Evolutionary conservation across 1,284 basidiomycete species (phyloP), one percentile per base, ranked within the genome.

Genomic region (Rhodofomes roseus): DNA sequence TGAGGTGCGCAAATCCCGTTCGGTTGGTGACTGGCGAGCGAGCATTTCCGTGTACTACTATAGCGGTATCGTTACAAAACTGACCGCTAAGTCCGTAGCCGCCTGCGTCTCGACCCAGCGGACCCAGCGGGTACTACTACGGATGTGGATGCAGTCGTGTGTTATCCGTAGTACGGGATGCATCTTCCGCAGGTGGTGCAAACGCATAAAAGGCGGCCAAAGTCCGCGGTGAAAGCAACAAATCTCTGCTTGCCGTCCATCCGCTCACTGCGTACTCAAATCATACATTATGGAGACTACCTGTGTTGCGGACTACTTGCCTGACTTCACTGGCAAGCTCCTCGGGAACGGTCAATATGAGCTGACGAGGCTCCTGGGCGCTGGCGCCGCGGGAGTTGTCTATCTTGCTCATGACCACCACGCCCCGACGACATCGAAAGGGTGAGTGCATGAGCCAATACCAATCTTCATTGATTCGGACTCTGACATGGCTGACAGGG

Each of bases 341-440:
- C 16, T 61, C 23, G 20, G 56, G 14, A 40, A 37, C 36, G 60
- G 44, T 46, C 60, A 52, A n/a, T 61, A 58, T 43, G n/a, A 58
- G 53, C 37, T 41, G 18, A 23, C 37, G 48, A 34, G 64, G 59
- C 50, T 67, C 61, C 65, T 76, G 54, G 73, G 74, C 29, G 53
- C 66, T 36, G 74, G 74, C 25, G 65, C 71, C 22, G 74, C 68
- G 56, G 74, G 74, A 29, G 69, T 69, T 29, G 73, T 75, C 54
- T 74, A 75, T 62, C 64, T 65, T 25, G 74, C 72, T 4, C 31
- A 67, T 48, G 72, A 75, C 59, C 60, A 64, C 43, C 53, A 60
- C 16, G 41, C 54, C 29, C 22, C 50, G 20, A 52, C 66, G 6
- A 50, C 62, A 25, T 61, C 63, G 51, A 43, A 29, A 18, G 27